These are phyloP conservation scores for Gossypium bickii DNA, from an alignment of 345 rosid genomes.

Conservation along the genomic window DNA sequence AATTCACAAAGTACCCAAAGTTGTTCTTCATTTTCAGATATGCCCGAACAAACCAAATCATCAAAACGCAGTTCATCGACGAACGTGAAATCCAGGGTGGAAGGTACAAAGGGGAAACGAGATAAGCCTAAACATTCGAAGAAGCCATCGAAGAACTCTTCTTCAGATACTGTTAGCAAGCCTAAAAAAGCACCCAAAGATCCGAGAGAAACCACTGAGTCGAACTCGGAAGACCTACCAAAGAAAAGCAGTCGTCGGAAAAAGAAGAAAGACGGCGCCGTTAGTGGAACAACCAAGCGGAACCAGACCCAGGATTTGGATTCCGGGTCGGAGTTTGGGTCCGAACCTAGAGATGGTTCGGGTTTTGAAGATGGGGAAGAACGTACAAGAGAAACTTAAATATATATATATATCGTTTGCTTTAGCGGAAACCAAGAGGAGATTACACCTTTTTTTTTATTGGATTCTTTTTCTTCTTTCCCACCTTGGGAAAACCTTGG, in stretches of 20 bases:
- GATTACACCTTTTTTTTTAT: background rate
- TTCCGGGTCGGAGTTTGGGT: constrained; percentile 23
- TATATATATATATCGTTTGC: background rate
- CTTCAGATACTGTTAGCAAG: background rate
- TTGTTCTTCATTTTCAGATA: background rate
- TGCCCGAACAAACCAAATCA: background rate
- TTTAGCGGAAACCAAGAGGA: background rate
- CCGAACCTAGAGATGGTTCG: background rate
- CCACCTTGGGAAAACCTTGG: background rate
- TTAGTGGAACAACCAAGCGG: constrained; percentile 26
- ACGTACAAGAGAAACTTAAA: background rate
- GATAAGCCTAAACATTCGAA: constrained; percentile 46
- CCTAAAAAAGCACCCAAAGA: constrained; percentile 18
- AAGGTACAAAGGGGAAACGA: constrained; percentile 28
- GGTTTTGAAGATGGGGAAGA: background rate
- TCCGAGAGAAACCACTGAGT: constrained; percentile 19
- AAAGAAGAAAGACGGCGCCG: constrained; percentile 42
- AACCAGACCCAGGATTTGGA: constrained; percentile 16
- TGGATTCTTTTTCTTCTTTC: background rate
- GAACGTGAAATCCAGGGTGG: background rate
- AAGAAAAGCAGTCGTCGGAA: constrained; percentile 45
- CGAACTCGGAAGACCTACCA: constrained; percentile 19
- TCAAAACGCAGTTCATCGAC: background rate
- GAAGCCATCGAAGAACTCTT: constrained; percentile 35
- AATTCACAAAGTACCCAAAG: no score